Evolutionary conservation across 2,329 filamentous ascomycete species (phyloP).

Genomic region (Aspergillus awamori): DNA sequence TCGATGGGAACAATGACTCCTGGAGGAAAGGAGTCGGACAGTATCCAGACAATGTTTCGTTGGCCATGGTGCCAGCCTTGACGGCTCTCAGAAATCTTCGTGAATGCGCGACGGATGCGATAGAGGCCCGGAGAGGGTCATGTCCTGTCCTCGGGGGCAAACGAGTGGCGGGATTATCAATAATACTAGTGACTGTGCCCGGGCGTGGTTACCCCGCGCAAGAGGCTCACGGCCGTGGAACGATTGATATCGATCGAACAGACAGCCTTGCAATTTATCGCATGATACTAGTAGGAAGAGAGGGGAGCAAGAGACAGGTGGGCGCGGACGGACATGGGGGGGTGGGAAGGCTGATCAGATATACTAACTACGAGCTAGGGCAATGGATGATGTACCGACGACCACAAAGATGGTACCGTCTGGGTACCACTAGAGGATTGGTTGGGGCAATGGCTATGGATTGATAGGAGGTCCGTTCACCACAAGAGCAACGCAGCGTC

Average conservation of each 20-base stretch:
- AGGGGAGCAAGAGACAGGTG: slow-evolving; percentile 17
- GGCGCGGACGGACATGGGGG: slow-evolving; percentile 12
- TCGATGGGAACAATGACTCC: slow-evolving; percentile 59
- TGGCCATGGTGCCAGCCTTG: slow-evolving; percentile 26
- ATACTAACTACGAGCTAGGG: slow-evolving; percentile 21
- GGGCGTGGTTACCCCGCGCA: slow-evolving; percentile 22
- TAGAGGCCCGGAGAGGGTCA: slow-evolving; percentile 15
- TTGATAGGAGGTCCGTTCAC: slow-evolving; percentile 25
- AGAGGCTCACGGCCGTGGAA: slow-evolving; percentile 26
- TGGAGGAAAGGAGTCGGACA: slow-evolving; percentile 74
- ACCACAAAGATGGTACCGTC: neutral
- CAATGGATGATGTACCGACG: slow-evolving; percentile 12
- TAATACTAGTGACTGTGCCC: neutral
- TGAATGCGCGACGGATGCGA: slow-evolving; percentile 14
- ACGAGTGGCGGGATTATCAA: neutral
- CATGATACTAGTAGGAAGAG: slow-evolving; percentile 10
- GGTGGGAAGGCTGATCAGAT: slow-evolving; percentile 20
- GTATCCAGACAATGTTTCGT: slow-evolving; percentile 41
- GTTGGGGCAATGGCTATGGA: slow-evolving; percentile 15
- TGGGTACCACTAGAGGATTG: slow-evolving; percentile 7
- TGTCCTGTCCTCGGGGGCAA: slow-evolving; percentile 13
- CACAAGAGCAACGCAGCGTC: slow-evolving; percentile 7
- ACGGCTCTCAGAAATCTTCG: neutral
- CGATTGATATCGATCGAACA: slow-evolving; percentile 15
- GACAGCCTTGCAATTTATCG: slow-evolving; percentile 7